Conservation (phyloP, 2,329 filamentous ascomycete species). For the Trichoderma aggressivum region DNA sequence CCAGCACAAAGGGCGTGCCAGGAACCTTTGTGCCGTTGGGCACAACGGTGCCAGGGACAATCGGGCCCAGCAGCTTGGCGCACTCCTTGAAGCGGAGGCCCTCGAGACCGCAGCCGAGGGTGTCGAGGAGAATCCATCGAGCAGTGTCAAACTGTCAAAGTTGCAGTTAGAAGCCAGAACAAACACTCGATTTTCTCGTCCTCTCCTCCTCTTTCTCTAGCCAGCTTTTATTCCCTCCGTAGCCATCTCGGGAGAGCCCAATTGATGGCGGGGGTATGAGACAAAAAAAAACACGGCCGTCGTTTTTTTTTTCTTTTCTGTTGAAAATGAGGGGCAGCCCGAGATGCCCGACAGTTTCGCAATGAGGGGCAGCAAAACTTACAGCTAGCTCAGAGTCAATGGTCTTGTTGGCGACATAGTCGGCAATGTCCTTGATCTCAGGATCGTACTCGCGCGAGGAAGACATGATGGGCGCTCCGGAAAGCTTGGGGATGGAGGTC, state of each 20-base stretch:
- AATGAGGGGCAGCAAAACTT: slow-evolving; percentile 39
- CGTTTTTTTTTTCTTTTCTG: neutral
- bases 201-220: neutral
- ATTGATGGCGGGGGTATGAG: neutral
- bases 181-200: neutral
- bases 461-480: slow-evolving; percentile 50
- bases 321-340: slow-evolving; percentile 8
- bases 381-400: slow-evolving; percentile 92
- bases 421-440: slow-evolving; percentile 92
- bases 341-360: neutral
- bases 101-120: slow-evolving; percentile 93
- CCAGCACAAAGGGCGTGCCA: slow-evolving; percentile 89
- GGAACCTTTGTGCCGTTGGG: slow-evolving; percentile 90
- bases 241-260: neutral
- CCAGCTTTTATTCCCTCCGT: neutral
- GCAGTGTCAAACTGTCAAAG: slow-evolving; percentile 81
- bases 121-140: slow-evolving; percentile 94
- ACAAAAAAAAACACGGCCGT: neutral
- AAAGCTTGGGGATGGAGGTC: slow-evolving; percentile 47
- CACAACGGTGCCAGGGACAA: slow-evolving; percentile 85
- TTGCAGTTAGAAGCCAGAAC: neutral
- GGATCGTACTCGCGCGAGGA: slow-evolving; percentile 70
- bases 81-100: slow-evolving; percentile 94
- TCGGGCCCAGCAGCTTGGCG: slow-evolving; percentile 87
- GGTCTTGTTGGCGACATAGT: slow-evolving; percentile 88